Conservation (phyloP, 805 yeast species). For the Candida chilensis region DNA sequence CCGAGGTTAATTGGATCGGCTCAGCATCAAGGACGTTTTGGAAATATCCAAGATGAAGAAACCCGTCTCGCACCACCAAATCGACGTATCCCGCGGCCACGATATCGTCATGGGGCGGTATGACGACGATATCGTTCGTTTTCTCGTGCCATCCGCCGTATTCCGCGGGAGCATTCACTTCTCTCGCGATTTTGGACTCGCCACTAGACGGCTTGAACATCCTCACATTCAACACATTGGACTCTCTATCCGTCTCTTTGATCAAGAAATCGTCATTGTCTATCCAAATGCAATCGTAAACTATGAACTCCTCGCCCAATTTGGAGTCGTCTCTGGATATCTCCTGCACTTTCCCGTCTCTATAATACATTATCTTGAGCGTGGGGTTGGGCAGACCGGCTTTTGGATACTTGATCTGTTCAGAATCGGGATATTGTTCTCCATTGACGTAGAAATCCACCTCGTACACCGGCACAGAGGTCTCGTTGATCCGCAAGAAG, state of each 20-base stretch:
- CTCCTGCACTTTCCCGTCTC: conserved; percentile 4
- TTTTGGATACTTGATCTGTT: conserved; percentile 56
- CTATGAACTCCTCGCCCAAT: conserved; percentile 36
- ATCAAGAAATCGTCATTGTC: conserved; percentile 37
- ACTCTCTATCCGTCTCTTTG: conserved; percentile 55
- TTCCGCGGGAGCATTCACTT: conserved; percentile 25
- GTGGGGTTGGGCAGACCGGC: conserved; percentile 61
- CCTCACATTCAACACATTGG: conserved; percentile 45
- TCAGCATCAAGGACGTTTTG: conserved; percentile 27
- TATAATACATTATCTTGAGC: conserved; percentile 11
- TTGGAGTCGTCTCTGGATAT: conserved; percentile 13
- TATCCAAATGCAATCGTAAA: conserved; percentile 60
- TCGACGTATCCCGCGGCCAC: conserved; percentile 53
- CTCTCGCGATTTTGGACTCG: conserved; percentile 27
- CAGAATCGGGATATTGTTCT: conserved; percentile 34
- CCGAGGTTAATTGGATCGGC: conserved; percentile 30
- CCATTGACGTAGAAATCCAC: conserved; percentile 41
- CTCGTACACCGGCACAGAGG: conserved; percentile 42
- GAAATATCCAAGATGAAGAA: conserved; percentile 57
- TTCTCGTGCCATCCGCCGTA: conserved; percentile 58
- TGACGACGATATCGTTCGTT: conserved; percentile 21
- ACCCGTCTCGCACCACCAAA: conserved; percentile 44
- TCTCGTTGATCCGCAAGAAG: conserved; percentile 50
- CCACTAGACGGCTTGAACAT: conserved; percentile 21
- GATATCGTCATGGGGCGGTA: conserved; percentile 23